A percentile compares a stretch with the other conserved stretches of the same genome.
Conservation (phyloP, 805 yeast species). For the Schwanniomyces pseudopolymorphus region DNA sequence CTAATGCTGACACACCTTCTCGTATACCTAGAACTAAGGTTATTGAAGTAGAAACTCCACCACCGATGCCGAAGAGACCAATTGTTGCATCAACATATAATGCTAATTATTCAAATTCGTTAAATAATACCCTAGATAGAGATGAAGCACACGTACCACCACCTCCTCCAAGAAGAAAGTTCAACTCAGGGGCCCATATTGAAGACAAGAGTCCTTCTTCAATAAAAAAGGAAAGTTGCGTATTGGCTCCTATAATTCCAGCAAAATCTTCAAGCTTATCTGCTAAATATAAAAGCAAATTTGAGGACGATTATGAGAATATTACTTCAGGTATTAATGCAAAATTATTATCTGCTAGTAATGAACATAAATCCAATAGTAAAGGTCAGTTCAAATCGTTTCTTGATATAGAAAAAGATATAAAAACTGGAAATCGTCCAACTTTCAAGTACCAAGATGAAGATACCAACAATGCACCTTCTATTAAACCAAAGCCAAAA, state of each 20-base stretch:
- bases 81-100: neutral
- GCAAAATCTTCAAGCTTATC: neutral
- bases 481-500: neutral
- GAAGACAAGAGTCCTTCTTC: neutral
- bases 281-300: neutral
- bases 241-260: neutral
- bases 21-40: conserved; percentile 8
- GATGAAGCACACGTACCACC: neutral
- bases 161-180: neutral
- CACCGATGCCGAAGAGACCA: conserved; percentile 10
- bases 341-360: neutral
- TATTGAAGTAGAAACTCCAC: conserved; percentile 1
- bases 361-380: neutral
- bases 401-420: conserved; percentile 19
- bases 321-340: neutral
- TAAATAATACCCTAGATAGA: too few relatives aligned
- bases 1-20: conserved; percentile 14
- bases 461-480: too few relatives aligned
- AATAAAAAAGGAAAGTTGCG: neutral
- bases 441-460: neutral
- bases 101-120: neutral
- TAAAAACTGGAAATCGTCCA: conserved; percentile 4
- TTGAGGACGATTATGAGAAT: neutral
- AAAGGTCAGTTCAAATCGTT: conserved; percentile 15
- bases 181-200: neutral